Evolutionary conservation across 305 asterid species (phyloP).

Genomic region (Salvia sclarea): DNA sequence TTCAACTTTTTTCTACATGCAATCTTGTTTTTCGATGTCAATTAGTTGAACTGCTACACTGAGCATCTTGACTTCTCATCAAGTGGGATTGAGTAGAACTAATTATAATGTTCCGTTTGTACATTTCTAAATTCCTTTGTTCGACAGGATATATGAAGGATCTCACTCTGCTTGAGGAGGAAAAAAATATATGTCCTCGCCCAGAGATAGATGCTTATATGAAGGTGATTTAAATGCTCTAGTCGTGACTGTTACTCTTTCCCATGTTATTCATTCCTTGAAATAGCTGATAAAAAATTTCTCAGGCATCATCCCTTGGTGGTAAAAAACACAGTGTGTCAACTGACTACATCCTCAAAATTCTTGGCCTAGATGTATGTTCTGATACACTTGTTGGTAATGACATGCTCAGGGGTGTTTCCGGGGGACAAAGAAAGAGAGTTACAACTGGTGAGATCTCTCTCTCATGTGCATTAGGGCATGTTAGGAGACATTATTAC

Average conservation of each 20-base stretch:
- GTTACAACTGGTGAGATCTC: slow-evolving; percentile 91
- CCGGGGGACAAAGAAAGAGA: slow-evolving; percentile 89
- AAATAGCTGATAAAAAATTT: slow-evolving; percentile 8
- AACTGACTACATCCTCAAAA: slow-evolving; percentile 78
- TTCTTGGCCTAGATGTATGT: slow-evolving; percentile 84
- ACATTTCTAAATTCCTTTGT: neutral
- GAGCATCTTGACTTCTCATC: neutral
- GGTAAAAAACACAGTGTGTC: slow-evolving; percentile 71
- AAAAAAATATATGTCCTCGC: slow-evolving; percentile 68
- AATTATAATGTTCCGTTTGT: neutral
- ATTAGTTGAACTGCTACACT: no score
- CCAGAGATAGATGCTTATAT: slow-evolving; percentile 89
- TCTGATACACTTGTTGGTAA: slow-evolving; percentile 77
- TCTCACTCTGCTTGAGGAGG: slow-evolving; percentile 66
- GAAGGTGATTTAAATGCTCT: slow-evolving; percentile 55
- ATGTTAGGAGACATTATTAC: neutral
- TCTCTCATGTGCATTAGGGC: neutral
- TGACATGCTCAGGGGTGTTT: slow-evolving; percentile 87
- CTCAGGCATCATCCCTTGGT: slow-evolving; percentile 71
- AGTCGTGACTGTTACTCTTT: neutral
- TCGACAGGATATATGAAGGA: slow-evolving; percentile 66
- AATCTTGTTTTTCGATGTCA: neutral
- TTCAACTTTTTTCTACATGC: neutral
- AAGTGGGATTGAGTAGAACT: neutral
- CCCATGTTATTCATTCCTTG: neutral